These are phyloP conservation scores for Mycosphaerella sp. DNA, from an alignment of 2,329 filamentous ascomycete species.

Conservation along the genomic window DNA sequence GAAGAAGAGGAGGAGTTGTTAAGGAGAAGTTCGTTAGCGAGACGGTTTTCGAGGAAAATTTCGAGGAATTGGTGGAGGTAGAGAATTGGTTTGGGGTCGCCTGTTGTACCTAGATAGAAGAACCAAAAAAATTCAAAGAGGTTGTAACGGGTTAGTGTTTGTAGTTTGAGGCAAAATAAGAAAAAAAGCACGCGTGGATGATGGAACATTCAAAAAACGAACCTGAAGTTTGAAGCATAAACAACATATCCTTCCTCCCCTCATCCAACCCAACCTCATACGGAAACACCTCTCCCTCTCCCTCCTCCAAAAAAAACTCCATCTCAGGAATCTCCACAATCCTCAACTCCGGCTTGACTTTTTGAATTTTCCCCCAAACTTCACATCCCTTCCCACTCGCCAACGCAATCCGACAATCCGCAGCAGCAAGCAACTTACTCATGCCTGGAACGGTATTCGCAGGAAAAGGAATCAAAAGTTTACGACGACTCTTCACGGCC, in stretches of 20 bases:
- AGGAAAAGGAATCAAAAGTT: neutral
- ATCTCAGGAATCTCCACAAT: neutral
- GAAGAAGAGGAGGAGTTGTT: neutral
- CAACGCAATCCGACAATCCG: neutral
- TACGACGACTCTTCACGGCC: neutral
- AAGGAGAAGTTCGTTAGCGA: neutral
- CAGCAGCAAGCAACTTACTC: neutral
- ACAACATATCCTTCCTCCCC: neutral
- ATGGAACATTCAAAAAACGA: neutral
- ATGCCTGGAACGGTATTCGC: neutral
- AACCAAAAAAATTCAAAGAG: no score
- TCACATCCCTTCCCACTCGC: neutral
- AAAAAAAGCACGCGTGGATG: no score
- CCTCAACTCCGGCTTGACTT: neutral
- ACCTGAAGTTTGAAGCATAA: neutral
- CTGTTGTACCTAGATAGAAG: neutral
- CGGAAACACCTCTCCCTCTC: neutral
- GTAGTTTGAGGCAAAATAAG: no score
- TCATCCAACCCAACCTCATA: neutral
- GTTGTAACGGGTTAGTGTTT: neutral
- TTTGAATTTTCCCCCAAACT: neutral
- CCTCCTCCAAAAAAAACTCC: neutral
- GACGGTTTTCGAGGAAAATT: neutral
- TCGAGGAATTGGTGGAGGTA: neutral
- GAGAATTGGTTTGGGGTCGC: neutral